phyloP scores from a whole-genome alignment of 2,329 filamentous ascomycete species.

The Emergomyces orientalis region DNA sequence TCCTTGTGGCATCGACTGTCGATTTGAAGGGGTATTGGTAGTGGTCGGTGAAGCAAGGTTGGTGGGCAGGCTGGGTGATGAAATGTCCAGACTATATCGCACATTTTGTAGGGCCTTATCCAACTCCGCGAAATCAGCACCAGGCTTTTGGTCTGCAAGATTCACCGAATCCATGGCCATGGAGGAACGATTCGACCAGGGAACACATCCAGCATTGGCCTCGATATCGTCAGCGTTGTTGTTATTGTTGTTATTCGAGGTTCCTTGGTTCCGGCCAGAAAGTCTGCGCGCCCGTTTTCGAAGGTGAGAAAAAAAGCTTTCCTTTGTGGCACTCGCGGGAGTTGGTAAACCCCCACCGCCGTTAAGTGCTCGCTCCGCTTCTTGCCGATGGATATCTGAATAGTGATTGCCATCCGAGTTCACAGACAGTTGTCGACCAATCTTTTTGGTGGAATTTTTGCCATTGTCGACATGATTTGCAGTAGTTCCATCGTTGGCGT shows the following conservation, averaged over 20 bases:
- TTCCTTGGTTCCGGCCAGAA: slow-evolving; percentile 79
- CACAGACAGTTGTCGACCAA: slow-evolving; percentile 86
- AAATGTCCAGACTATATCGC: slow-evolving; percentile 47
- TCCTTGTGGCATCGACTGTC: slow-evolving; percentile 32
- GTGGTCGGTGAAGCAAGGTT: slow-evolving; percentile 25
- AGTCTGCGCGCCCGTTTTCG: slow-evolving; percentile 86
- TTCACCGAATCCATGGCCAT: slow-evolving; percentile 61
- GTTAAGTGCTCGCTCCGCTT: slow-evolving; percentile 83
- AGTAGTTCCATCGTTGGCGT: slow-evolving; percentile 40
- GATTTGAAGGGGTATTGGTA: slow-evolving; percentile 25
- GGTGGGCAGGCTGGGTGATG: slow-evolving; percentile 31
- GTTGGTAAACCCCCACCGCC: slow-evolving; percentile 68
- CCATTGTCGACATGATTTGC: slow-evolving; percentile 38
- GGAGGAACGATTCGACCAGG: slow-evolving; percentile 80
- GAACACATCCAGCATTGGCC: slow-evolving; percentile 81
- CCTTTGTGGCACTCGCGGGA: slow-evolving; percentile 62
- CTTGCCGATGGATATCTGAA: slow-evolving; percentile 76
- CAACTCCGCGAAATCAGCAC: slow-evolving; percentile 49
- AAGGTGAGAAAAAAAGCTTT: slow-evolving; percentile 96
- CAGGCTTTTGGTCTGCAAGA: slow-evolving; percentile 35
- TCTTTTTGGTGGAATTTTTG: slow-evolving; percentile 67
- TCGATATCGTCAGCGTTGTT: slow-evolving; percentile 73
- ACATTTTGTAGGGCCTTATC: slow-evolving; percentile 54
- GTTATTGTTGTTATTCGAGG: slow-evolving; percentile 50
- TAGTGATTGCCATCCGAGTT: slow-evolving; percentile 91